phyloP scores from a whole-genome alignment of 371 early-diverging fungal species.

The Funneliformis caledonium region DNA sequence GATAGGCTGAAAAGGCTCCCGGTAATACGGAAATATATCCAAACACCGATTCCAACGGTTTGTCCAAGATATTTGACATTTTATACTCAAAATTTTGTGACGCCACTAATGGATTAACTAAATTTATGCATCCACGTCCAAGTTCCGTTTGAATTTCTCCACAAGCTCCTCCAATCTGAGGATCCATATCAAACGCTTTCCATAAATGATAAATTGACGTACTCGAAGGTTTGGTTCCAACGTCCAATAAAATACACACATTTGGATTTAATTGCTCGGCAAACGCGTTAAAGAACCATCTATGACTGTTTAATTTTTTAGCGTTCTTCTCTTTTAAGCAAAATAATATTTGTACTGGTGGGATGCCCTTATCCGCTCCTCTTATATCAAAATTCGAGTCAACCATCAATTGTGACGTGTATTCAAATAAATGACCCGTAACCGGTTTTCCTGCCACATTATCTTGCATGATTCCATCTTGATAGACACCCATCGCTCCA shows the following conservation, averaged over 20 bases:
- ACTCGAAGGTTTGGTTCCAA: conserved; percentile 82
- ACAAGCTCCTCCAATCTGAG: conserved; percentile 81
- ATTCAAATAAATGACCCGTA: conserved; percentile 90
- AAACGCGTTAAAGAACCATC: conserved; percentile 93
- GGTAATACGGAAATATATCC: conserved; percentile 97
- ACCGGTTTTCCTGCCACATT: conserved; percentile 63
- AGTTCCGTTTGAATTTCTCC: conserved; percentile 87
- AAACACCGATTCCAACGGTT: conserved; percentile 94
- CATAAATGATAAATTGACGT: conserved; percentile 84
- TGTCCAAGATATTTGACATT: conserved; percentile 96
- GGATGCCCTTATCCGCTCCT: conserved; percentile 64
- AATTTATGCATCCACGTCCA: conserved; percentile 58
- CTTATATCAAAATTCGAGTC: conserved; percentile 59
- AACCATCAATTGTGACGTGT: conserved; percentile 77
- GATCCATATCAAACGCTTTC: conserved; percentile 82
- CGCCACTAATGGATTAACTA: conserved; percentile 89
- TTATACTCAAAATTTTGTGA: conserved; percentile 97
- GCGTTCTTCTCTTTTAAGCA: conserved; percentile 83
- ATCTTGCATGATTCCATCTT: conserved; percentile 78
- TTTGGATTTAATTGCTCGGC: conserved; percentile 76
- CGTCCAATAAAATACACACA: conserved; percentile 85
- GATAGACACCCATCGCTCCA: conserved; percentile 85
- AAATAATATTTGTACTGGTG: conserved; percentile 85
- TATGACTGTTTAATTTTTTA: conserved; percentile 88
- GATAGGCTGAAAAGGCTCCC: conserved; percentile 97